Evolutionary conservation across 1,284 basidiomycete genomes (phyloP), one percentile per base, ranked within the genome.

Genomic region (Ceratobasidium sp.): DNA sequence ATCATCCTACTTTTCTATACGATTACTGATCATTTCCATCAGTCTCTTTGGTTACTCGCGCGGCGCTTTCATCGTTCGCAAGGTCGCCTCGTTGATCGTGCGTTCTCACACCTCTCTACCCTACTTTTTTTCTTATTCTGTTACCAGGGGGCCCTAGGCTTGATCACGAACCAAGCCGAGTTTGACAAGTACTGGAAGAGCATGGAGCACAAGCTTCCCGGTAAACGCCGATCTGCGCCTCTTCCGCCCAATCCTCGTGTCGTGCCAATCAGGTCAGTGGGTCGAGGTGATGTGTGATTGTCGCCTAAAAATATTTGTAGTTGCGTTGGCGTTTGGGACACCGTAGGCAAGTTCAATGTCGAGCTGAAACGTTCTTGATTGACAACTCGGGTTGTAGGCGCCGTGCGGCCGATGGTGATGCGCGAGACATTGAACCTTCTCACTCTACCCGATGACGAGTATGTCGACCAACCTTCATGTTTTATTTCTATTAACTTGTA

Each of bases 31-130:
- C 23, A 23, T 23, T 10, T 14, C 44, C 30, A 30, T 10, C 57
- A 46, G 74, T 57, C 38, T 76, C n/a, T 76, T 76, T 41, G 74
- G 74, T 3, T 76, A 67, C 41, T 76, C 74, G 14, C 62, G 74
- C 23, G 78, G 78, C 12, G 78, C 78, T 27, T 79, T 79, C 41
- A 78, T 71, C 30, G 78, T 68, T 30, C 77, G 78, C 30, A 79
- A 78, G 54, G 78, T 79, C 23, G 78, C 78, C 18, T 59, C 54
- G 5, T 38, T 79, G 2, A 78, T 79, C 30, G 78, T 78, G 54
- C 30, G 78, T 75, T 10, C 23, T 27, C 20, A 60, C 7, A 52
- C 7, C 16, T 52, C n/a, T 52, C 3, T n/a, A n/a, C 1, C 50
- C 16, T 6, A 18, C 20, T 20, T 16, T 10, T 1, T 5, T n/a